phyloP scores from a whole-genome alignment of 192 early-diverging fungal species.

The Gamsiella multidivaricata region DNA sequence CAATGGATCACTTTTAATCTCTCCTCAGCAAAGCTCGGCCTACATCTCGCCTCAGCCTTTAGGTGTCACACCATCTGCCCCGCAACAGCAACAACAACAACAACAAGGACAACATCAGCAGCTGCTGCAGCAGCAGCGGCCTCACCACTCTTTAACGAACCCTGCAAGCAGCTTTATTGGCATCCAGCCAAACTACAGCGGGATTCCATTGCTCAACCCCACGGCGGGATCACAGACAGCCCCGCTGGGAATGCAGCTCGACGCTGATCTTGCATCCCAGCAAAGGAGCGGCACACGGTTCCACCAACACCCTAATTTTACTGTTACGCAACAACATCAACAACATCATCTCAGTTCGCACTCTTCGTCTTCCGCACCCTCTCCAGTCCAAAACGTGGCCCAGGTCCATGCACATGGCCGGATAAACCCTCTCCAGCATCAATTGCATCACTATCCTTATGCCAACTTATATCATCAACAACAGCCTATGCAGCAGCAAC shows the following conservation, averaged over 20 bases:
- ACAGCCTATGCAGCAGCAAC: not conserved
- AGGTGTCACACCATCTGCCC: not conserved
- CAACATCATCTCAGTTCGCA: conserved; percentile 6
- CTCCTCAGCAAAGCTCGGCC: not conserved
- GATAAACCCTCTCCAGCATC: not conserved
- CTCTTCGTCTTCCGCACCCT: conserved; percentile 9
- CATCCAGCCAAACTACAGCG: no score
- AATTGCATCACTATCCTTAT: not conserved
- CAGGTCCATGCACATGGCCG: not conserved
- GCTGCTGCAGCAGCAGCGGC: no score
- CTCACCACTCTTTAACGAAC: no score
- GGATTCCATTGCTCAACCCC: no score
- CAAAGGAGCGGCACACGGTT: not conserved
- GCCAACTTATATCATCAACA: not conserved
- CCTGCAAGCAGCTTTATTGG: no score
- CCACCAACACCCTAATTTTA: not conserved
- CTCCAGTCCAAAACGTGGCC: conserved; percentile 8
- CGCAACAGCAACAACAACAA: not conserved
- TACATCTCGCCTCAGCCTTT: not conserved
- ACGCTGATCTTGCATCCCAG: not conserved
- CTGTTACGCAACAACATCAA: not conserved
- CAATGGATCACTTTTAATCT: no score
- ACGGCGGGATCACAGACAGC: no score
- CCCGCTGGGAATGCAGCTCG: no score
- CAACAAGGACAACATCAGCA: not conserved